phyloP scores from a whole-genome alignment of 140 eudicot species.

The Cichorium intybus region DNA sequence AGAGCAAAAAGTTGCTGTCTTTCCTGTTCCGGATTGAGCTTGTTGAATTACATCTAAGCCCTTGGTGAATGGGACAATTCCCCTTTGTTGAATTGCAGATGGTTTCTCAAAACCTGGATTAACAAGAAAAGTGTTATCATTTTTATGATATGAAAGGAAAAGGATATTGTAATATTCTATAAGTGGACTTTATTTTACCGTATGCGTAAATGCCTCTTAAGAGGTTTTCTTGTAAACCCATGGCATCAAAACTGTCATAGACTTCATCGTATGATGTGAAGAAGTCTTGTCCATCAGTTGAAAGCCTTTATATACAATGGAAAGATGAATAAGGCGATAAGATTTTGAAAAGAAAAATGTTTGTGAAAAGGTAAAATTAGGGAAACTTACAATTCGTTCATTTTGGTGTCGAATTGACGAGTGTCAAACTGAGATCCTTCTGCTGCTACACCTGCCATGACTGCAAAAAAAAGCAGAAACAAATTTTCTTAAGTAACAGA shows the following conservation, averaged over 20 bases:
- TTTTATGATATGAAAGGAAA: not conserved
- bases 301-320: conserved; percentile 10
- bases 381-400: conserved; percentile 5
- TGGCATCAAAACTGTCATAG: conserved; percentile 20
- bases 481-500: not conserved
- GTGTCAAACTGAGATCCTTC: conserved; percentile 27
- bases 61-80: not conserved
- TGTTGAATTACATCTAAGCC: conserved; percentile 32
- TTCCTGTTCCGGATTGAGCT: conserved; percentile 41
- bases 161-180: not conserved
- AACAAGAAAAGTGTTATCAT: not conserved
- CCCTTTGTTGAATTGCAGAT: not conserved
- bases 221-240: conserved; percentile 24
- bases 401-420: conserved; percentile 19
- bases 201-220: conserved; percentile 24
- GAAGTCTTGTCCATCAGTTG: conserved; percentile 14
- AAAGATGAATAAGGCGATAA: no score
- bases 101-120: not conserved
- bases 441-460: conserved; percentile 13
- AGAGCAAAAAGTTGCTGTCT: conserved; percentile 44
- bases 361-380: not conserved
- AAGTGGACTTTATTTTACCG: not conserved
- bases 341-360: not conserved
- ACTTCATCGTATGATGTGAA: conserved; percentile 20
- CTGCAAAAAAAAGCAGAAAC: not conserved